Base-by-base conservation (phyloP, 2,329 filamentous ascomycete species). In the Bimuria novae-zelandiae region DNA sequence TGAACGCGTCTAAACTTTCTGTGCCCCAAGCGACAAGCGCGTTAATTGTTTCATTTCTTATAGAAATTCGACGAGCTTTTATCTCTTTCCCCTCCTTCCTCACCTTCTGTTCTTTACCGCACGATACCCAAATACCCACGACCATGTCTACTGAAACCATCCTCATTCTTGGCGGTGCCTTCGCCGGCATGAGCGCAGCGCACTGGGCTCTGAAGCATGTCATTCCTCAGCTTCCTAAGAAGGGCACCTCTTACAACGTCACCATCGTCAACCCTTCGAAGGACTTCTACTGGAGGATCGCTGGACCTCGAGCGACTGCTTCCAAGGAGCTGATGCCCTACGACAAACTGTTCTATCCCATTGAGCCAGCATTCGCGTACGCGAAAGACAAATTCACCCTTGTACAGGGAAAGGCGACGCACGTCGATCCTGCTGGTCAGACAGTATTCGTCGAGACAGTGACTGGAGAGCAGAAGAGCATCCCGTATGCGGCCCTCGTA, bases 181-280 rank as follows among this genome's bases (percentile, higher is more conserved):
- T 67, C 39, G 72, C 69, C 29, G 72, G 71, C 40, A 59, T 74
- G 52, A 57, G 63, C 52, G 64, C 70, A 16, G 69, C 73, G 11
- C 73, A 76, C 52, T 73, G 69, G 49, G 63, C 67, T 11, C 59
- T 75, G 23, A 69, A 66, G 45, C 68, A 75, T 55, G 60, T 65
- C 3, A 51, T 75, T 22, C 73, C 74, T 5, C 51, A 65, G 22
- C 63, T 75, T 14, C 64, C 65, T 0, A 70, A 70, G 59, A 68
- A 73, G 39, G 60, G 65, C 42, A 60, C 57, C 19, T 73, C 74
- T 10, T 81, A 83, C 66, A 82, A 81, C 55, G 71, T 87, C 32
- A 79, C 79, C 19, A 70, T 87, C 11, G 76, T 87, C 59, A 80
- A 83, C 47, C 81, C 82, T 1, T 79, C 79, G 7, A 76, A 76